These are phyloP conservation scores for Podaxis sp. DNA, from an alignment of 768 basidiomycete genomes.

Conservation along the genomic window DNA sequence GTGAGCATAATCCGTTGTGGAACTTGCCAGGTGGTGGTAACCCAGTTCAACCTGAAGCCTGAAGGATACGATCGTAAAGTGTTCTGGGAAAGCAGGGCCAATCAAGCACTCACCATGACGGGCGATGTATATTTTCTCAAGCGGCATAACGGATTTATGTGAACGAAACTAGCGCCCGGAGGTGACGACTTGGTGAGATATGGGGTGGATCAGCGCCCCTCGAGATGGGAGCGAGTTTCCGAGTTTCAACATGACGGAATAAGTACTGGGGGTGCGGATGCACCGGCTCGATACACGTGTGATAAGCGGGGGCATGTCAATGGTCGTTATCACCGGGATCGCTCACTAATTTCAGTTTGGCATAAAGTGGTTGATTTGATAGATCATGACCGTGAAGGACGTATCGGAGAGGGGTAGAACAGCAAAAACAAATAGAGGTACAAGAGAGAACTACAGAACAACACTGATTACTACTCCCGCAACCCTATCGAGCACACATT, in stretches of 20 bases:
- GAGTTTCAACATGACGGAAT: background rate
- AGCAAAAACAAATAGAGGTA: slow-evolving; percentile 1
- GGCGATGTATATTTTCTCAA: slow-evolving; percentile 66
- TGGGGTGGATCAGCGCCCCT: slow-evolving; percentile 7
- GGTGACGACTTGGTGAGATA: background rate
- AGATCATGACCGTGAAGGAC: slow-evolving; percentile 18
- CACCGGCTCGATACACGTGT: slow-evolving; percentile 1
- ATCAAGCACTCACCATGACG: slow-evolving; percentile 50
- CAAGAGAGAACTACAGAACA: slow-evolving; percentile 2
- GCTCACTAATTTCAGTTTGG: background rate
- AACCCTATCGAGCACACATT: slow-evolving; percentile 7
- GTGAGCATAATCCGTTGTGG: background rate
- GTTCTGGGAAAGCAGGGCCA: background rate
- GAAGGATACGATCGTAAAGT: background rate
- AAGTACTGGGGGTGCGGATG: background rate
- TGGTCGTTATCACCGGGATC: background rate
- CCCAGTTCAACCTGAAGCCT: slow-evolving; percentile 81
- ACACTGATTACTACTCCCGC: slow-evolving; percentile 3
- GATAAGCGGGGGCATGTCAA: slow-evolving; percentile 1
- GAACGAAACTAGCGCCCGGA: background rate
- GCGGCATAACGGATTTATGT: slow-evolving; percentile 28
- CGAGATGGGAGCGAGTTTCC: background rate
- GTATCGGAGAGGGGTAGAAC: slow-evolving; percentile 14
- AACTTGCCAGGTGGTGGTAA: slow-evolving; percentile 59
- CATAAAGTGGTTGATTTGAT: slow-evolving; percentile 4